Percentiles rank a stretch among this genome's conserved stretches.
Conservation (phyloP, 345 rosid species). For the Pistacia atlantica region DNA sequence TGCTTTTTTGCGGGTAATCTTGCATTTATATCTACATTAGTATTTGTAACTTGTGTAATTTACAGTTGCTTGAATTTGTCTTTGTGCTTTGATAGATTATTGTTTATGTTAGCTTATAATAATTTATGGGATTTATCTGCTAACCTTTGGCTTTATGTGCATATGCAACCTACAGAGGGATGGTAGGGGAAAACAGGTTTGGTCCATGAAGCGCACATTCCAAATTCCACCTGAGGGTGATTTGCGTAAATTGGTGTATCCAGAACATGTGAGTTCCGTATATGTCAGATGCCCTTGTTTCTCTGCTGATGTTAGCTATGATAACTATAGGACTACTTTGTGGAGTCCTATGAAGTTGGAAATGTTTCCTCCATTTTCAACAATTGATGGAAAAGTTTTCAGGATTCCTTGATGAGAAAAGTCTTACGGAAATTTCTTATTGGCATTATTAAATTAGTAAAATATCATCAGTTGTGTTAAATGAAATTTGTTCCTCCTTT, state of each 20-base stretch:
- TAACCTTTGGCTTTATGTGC: slow-evolving; percentile 26
- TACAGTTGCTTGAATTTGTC: slow-evolving; percentile 1
- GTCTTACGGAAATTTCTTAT: background rate
- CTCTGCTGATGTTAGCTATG: background rate
- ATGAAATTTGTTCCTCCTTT: background rate
- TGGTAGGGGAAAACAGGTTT: slow-evolving; percentile 61
- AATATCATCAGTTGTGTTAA: no score
- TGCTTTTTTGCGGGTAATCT: slow-evolving; percentile 66
- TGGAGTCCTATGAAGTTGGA: background rate
- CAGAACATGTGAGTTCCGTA: slow-evolving; percentile 78
- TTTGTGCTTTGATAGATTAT: slow-evolving; percentile 11
- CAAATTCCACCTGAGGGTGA: slow-evolving; percentile 81
- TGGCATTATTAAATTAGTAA: background rate
- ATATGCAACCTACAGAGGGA: slow-evolving; percentile 60
- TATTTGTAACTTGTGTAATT: background rate
- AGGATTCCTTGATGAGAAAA: background rate
- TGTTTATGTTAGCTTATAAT: background rate
- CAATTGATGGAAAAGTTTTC: background rate
- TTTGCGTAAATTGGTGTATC: slow-evolving; percentile 72
- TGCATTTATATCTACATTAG: background rate
- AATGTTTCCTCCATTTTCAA: background rate
- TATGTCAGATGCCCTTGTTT: slow-evolving; percentile 14
- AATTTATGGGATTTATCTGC: slow-evolving; percentile 13
- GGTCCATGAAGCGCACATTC: slow-evolving; percentile 70
- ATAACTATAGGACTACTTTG: background rate